Evolutionary conservation across 352 stramenopile species (phyloP).

Genomic region (Phytophthora sp.): DNA sequence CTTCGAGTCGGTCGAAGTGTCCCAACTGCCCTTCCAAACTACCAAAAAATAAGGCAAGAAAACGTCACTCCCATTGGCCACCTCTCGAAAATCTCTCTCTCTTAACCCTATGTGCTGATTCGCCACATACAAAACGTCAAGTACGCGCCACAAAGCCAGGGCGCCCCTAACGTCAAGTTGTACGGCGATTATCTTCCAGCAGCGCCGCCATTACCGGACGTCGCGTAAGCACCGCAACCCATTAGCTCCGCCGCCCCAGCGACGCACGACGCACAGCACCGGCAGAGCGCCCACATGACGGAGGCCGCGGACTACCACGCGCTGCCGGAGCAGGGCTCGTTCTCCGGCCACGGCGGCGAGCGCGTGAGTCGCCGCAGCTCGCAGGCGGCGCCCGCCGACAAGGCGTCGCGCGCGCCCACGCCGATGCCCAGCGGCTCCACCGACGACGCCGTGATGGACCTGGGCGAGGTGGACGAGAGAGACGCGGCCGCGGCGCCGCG

Average conservation of each 20-base stretch:
- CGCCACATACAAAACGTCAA: too few relatives aligned
- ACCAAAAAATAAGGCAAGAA: not conserved
- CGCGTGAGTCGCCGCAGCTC: slow-evolving; percentile 28
- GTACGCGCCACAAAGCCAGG: too few relatives aligned
- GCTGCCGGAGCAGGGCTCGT: slow-evolving; percentile 29
- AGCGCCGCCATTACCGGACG: too few relatives aligned
- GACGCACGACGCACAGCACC: too few relatives aligned
- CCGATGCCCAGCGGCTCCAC: slow-evolving; percentile 26
- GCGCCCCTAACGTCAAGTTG: too few relatives aligned
- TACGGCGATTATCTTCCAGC: too few relatives aligned
- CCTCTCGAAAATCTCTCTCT: not conserved
- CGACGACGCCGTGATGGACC: slow-evolving; percentile 27
- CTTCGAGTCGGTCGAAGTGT: not conserved
- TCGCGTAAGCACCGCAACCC: too few relatives aligned
- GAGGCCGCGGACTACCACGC: slow-evolving; percentile 39
- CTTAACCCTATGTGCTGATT: too few relatives aligned
- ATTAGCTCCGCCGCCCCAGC: not conserved
- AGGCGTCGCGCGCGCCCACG: slow-evolving; percentile 20
- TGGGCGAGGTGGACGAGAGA: slow-evolving; percentile 22
- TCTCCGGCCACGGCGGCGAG: slow-evolving; percentile 31
- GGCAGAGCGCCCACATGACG: too few relatives aligned
- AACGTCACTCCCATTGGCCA: not conserved
- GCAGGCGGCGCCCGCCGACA: slow-evolving; percentile 17
- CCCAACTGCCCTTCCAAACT: not conserved
- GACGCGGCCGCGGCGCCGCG: slow-evolving; percentile 17